A percentile compares a stretch with the other conserved stretches of the same genome.
phyloP scores from a whole-genome alignment of 2,329 filamentous ascomycete species.

The Bipolaris zeicola region DNA sequence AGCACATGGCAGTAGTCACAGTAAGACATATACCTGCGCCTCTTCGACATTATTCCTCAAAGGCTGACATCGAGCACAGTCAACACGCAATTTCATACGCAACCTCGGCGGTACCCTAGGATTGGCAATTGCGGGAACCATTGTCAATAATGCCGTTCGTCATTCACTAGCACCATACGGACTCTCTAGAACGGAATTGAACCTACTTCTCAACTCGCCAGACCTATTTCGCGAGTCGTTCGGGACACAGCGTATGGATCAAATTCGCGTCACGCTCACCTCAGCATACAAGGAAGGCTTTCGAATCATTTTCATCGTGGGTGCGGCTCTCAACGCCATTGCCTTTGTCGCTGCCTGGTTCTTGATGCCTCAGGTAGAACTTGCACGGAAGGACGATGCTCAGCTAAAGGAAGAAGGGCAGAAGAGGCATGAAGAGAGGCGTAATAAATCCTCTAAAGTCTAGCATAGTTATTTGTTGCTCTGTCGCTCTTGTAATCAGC shows the following conservation, averaged over 20 bases:
- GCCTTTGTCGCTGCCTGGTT: constrained; percentile 25
- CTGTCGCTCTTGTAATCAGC: neutral
- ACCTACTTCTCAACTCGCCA: constrained; percentile 23
- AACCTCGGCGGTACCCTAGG: constrained; percentile 64
- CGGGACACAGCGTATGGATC: constrained; percentile 14
- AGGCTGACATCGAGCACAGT: constrained; percentile 24
- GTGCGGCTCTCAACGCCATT: constrained; percentile 21
- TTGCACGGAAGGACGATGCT: constrained; percentile 23
- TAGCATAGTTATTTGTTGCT: neutral
- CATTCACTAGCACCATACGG: constrained; percentile 12
- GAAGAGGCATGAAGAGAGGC: constrained; percentile 16
- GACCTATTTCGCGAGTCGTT: constrained; percentile 12
- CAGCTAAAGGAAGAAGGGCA: constrained; percentile 28
- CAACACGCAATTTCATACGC: constrained; percentile 67
- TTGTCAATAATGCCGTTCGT: constrained; percentile 38
- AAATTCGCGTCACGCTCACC: constrained; percentile 11
- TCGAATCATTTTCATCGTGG: constrained; percentile 24
- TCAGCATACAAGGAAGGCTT: constrained; percentile 25
- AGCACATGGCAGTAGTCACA: constrained; percentile 66
- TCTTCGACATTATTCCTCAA: neutral
- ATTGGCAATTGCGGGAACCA: constrained; percentile 55
- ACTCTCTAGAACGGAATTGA: constrained; percentile 17
- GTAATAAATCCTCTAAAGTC: neutral
- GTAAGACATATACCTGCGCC: neutral
- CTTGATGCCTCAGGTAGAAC: constrained; percentile 26